Percentiles rank a stretch among this genome's conserved stretches.
These are phyloP conservation scores for Hortiboletus rubellus DNA, from an alignment of 1,284 basidiomycete genomes.

Conservation along the genomic window DNA sequence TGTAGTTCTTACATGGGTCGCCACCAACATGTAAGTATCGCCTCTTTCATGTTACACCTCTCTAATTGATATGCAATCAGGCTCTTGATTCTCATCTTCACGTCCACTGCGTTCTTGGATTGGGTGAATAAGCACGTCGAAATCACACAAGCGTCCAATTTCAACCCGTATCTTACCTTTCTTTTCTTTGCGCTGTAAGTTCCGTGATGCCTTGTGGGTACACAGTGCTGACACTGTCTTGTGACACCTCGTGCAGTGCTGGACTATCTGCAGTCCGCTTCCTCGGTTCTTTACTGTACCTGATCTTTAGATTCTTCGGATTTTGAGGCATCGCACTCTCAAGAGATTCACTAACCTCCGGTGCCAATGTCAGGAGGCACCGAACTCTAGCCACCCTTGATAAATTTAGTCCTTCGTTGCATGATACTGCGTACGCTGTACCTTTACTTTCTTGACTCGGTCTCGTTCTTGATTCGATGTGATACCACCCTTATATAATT, in stretches of 20 bases:
- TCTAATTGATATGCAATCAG: slow-evolving; percentile 35
- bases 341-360: not conserved
- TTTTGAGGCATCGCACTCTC: slow-evolving; percentile 26
- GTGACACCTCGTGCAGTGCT: slow-evolving; percentile 48
- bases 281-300: slow-evolving; percentile 73
- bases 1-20: slow-evolving; percentile 84
- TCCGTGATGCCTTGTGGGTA: not conserved
- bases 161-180: slow-evolving; percentile 86
- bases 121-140: slow-evolving; percentile 59
- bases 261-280: slow-evolving; percentile 79
- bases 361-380: not conserved
- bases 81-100: slow-evolving; percentile 80
- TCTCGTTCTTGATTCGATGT: not conserved
- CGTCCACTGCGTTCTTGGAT: slow-evolving; percentile 69
- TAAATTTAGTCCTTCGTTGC: not conserved
- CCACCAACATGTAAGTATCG: slow-evolving; percentile 70
- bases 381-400: not conserved
- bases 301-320: slow-evolving; percentile 73
- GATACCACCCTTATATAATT: not conserved
- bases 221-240: slow-evolving; percentile 3
- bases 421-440: slow-evolving; percentile 19
- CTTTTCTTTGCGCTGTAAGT: slow-evolving; percentile 81
- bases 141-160: slow-evolving; percentile 48
- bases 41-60: slow-evolving; percentile 12
- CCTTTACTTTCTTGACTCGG: slow-evolving; percentile 1